Evolutionary conservation across 129 eudicot genomes (phyloP).

Genomic region (Arctium minus): DNA sequence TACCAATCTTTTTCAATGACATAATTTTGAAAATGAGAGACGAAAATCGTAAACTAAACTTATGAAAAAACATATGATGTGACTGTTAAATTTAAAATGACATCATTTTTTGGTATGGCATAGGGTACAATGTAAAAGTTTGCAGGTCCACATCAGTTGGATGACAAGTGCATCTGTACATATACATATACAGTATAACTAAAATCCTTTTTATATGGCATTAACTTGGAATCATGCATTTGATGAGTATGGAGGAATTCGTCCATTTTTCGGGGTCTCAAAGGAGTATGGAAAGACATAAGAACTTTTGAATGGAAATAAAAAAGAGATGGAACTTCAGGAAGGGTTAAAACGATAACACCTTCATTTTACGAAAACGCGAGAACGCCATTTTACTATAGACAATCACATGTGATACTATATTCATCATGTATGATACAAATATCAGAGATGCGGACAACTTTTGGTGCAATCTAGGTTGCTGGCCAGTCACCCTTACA

Average conservation of each 20-base stretch:
- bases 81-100: neutral
- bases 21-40: neutral
- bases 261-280: neutral
- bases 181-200: neutral
- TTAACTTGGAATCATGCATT: neutral
- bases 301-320: neutral
- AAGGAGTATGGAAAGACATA: neutral
- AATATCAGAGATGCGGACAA: too few relatives aligned
- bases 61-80: neutral
- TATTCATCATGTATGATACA: too few relatives aligned
- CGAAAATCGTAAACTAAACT: neutral
- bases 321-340: neutral
- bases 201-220: neutral
- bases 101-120: neutral
- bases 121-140: neutral
- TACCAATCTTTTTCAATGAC: neutral
- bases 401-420: too few relatives aligned
- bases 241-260: neutral
- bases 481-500: too few relatives aligned
- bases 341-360: too few relatives aligned
- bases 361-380: too few relatives aligned
- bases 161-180: neutral
- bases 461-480: too few relatives aligned
- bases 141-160: neutral
- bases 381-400: too few relatives aligned